phyloP scores from a whole-genome alignment of 2,329 filamentous ascomycete genomes.

The Phymatotrichopsis omnivora region DNA sequence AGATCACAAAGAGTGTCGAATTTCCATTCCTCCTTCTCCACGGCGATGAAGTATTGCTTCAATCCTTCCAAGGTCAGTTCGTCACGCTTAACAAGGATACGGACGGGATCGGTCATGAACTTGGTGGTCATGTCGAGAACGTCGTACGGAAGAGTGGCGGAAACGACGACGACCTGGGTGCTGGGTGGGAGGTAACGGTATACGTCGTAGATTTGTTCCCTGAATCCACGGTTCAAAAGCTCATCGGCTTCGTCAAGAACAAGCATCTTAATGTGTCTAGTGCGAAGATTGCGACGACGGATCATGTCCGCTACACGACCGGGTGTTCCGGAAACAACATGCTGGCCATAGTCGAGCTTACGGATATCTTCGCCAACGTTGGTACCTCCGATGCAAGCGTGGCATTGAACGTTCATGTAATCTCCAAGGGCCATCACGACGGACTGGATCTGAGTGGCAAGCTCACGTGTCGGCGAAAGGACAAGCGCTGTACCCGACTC shows the following conservation, averaged over 20 bases:
- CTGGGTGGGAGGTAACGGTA: constrained; percentile 94
- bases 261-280: constrained; percentile 67
- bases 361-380: constrained; percentile 97
- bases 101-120: constrained; percentile 97
- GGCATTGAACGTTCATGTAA: constrained; percentile 99
- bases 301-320: constrained; percentile 87
- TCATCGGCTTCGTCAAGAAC: constrained; percentile 69
- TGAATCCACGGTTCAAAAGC: constrained; percentile 83
- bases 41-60: constrained; percentile 98
- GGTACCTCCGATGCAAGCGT: constrained; percentile 95
- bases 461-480: constrained; percentile 87
- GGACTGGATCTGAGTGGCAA: constrained; percentile 96
- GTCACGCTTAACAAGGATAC: constrained; percentile 96
- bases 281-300: constrained; percentile 60
- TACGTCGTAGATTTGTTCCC: constrained; percentile 98
- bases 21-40: constrained; percentile 99
- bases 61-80: constrained; percentile 94
- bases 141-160: constrained; percentile 92
- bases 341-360: constrained; percentile 94
- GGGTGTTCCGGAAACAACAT: constrained; percentile 96
- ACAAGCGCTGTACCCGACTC: constrained; percentile 69
- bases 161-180: constrained; percentile 97
- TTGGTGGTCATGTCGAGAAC: constrained; percentile 99
- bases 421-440: constrained; percentile 99
- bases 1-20: constrained; percentile 97